A percentile compares a stretch with the other conserved stretches of the same genome.
phyloP scores from a whole-genome alignment of 352 stramenopile species.

The Plasmopara halstedii region DNA sequence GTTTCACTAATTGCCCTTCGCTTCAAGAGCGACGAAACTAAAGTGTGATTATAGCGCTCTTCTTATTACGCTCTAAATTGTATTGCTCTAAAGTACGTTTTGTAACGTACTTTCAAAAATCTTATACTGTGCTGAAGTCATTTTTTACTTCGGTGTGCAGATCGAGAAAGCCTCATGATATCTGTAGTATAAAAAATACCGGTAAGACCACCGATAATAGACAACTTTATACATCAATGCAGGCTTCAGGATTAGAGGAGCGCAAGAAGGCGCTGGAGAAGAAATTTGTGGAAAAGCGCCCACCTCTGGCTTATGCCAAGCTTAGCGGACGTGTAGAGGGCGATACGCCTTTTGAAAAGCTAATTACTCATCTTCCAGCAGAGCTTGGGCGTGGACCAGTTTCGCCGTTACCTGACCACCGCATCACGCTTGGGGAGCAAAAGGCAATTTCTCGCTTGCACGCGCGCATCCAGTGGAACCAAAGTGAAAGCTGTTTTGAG shows the following conservation, averaged over 20 bases:
- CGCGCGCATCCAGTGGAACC: conserved; percentile 73
- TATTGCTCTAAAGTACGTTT: too few relatives aligned
- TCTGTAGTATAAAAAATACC: not conserved
- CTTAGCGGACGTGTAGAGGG: conserved; percentile 52
- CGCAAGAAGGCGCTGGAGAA: conserved; percentile 73
- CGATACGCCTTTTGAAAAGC: conserved; percentile 60
- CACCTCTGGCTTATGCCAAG: conserved; percentile 76
- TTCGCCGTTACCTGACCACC: conserved; percentile 31
- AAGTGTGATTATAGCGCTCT: too few relatives aligned
- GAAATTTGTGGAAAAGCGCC: conserved; percentile 67
- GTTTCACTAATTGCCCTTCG: too few relatives aligned
- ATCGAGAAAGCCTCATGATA: conserved; percentile 3
- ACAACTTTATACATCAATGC: conserved; percentile 7
- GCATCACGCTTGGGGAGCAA: conserved; percentile 65
- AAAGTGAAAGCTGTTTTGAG: conserved; percentile 67
- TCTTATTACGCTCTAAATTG: too few relatives aligned
- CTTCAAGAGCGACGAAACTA: too few relatives aligned
- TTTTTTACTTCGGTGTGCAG: conserved; percentile 1
- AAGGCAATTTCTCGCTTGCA: conserved; percentile 74
- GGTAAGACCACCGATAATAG: too few relatives aligned
- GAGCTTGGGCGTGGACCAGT: conserved; percentile 57
- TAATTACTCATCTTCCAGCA: conserved; percentile 67
- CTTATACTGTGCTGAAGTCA: too few relatives aligned
- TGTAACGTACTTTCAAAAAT: too few relatives aligned
- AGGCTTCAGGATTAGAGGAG: conserved; percentile 33